Percentiles rank a stretch among this genome's conserved stretches.
Evolutionary conservation across 2,329 filamentous ascomycete species (phyloP).

Genomic region (Fusarium hainanense): DNA sequence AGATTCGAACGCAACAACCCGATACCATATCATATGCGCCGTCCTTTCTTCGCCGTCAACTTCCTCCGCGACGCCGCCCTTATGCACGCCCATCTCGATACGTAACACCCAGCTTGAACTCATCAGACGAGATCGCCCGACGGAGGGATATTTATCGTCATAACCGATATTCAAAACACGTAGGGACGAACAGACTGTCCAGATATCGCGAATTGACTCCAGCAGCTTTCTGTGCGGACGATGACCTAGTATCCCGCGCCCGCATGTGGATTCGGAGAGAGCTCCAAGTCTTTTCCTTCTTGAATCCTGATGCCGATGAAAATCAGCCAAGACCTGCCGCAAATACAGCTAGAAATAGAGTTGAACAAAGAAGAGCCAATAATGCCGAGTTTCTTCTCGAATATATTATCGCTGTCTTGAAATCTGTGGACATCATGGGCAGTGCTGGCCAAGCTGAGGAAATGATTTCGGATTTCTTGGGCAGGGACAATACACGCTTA

Average conservation of each 20-base stretch:
- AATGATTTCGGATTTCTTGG: constrained; percentile 81
- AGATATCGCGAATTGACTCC: constrained; percentile 80
- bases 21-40: constrained; percentile 13
- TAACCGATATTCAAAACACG: constrained; percentile 79
- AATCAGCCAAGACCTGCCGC: constrained; percentile 6
- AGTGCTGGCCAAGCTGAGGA: constrained; percentile 83
- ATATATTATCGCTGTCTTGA: constrained; percentile 85
- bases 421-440: constrained; percentile 83
- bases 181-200: constrained; percentile 84
- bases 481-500: constrained; percentile 75
- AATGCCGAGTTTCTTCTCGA: constrained; percentile 88
- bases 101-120: constrained; percentile 3
- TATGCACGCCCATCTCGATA: constrained; percentile 15
- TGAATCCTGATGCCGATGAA: constrained; percentile 55
- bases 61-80: constrained; percentile 15
- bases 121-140: constrained; percentile 49
- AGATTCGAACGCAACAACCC: not conserved
- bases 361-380: constrained; percentile 59
- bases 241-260: constrained; percentile 78
- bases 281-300: constrained; percentile 82
- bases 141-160: constrained; percentile 79
- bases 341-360: constrained; percentile 1
- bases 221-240: constrained; percentile 69
- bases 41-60: not conserved
- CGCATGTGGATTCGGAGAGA: constrained; percentile 86